A percentile compares a stretch with the other conserved stretches of the same genome.
Conservation (phyloP, 495 filamentous ascomycete genomes). For the Aspergillus avenaceus region DNA sequence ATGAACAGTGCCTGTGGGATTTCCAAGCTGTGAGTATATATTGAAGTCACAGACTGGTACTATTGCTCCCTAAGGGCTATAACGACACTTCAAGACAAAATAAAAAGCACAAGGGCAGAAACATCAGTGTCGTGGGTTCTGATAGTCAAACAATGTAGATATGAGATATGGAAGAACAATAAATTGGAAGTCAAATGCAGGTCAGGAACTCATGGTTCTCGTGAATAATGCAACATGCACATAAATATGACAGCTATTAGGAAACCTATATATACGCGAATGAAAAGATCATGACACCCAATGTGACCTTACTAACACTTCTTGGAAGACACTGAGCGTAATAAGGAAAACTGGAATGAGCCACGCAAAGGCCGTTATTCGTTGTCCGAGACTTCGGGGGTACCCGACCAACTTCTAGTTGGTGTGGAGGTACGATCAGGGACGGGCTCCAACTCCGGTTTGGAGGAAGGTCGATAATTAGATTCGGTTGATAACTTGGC, state of each 20-base stretch:
- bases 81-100: background rate
- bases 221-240: constrained; percentile 9
- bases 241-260: constrained; percentile 5
- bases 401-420: constrained; percentile 27
- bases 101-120: background rate
- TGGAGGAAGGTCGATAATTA: constrained; percentile 29
- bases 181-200: constrained; percentile 13
- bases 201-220: constrained; percentile 14
- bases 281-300: background rate
- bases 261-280: constrained; percentile 7
- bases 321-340: background rate
- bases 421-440: constrained; percentile 24
- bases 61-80: constrained; percentile 13
- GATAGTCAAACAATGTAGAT: constrained; percentile 24
- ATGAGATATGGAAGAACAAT: constrained; percentile 23
- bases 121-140: background rate
- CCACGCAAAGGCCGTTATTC: constrained; percentile 20
- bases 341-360: background rate
- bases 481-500: constrained; percentile 33
- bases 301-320: background rate
- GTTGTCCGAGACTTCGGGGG: constrained; percentile 30
- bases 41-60: constrained; percentile 5
- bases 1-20: background rate
- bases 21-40: background rate
- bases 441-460: constrained; percentile 37